phyloP scores from a whole-genome alignment of 306 rosid genomes.

The Cucumis cinereus region DNA sequence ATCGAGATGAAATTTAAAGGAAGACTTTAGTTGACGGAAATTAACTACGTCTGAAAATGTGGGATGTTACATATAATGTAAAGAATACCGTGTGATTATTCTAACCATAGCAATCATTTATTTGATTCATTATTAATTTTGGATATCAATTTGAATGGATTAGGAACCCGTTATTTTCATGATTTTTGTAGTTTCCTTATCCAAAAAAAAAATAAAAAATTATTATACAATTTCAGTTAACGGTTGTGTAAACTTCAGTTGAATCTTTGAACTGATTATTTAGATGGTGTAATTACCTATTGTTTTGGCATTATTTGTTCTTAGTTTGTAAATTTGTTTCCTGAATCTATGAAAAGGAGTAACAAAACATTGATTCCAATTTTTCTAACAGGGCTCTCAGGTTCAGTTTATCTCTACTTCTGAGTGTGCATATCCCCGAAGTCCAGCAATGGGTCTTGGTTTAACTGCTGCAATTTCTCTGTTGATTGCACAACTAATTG shows the following conservation, averaged over 20 bases:
- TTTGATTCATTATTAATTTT: neutral
- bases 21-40: too few species aligned
- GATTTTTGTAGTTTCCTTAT: neutral
- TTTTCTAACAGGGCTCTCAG: slow-evolving; percentile 47
- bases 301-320: neutral
- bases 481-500: slow-evolving; percentile 48
- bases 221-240: neutral
- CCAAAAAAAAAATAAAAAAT: neutral
- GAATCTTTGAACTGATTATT: neutral
- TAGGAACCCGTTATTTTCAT: neutral
- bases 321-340: neutral
- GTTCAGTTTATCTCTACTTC: slow-evolving; percentile 23
- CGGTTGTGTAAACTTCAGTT: neutral
- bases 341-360: neutral
- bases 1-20: too few species aligned
- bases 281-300: neutral
- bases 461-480: slow-evolving; percentile 68
- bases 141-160: neutral
- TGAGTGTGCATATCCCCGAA: slow-evolving; percentile 64
- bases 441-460: slow-evolving; percentile 86
- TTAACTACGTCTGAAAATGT: too few species aligned
- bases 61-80: neutral
- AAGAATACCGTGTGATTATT: neutral
- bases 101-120: neutral
- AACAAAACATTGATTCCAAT: neutral